phyloP scores from a whole-genome alignment of 371 early-diverging fungal species.

The Mortierella sp. region DNA sequence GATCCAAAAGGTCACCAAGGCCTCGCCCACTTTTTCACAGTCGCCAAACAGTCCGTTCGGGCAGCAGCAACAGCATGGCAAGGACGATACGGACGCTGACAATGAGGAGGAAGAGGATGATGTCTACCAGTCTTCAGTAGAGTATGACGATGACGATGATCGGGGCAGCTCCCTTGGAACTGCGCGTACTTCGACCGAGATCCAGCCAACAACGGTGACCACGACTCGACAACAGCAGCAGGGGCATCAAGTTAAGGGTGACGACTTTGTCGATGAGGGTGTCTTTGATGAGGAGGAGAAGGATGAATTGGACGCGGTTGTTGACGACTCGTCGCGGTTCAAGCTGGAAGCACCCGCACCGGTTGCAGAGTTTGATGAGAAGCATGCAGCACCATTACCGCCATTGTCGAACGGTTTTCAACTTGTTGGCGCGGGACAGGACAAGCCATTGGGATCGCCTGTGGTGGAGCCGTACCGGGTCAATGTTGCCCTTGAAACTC shows the following conservation, averaged over 20 bases:
- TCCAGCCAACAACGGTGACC: not conserved
- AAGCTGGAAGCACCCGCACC: not conserved
- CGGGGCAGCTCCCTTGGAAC: slow-evolving; percentile 2
- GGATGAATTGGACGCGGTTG: slow-evolving; percentile 25
- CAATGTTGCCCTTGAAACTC: slow-evolving; percentile 17
- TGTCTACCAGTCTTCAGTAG: slow-evolving; percentile 52
- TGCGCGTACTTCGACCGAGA: not conserved
- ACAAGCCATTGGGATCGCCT: not conserved
- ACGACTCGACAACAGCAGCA: not conserved
- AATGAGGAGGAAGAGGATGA: slow-evolving; percentile 41
- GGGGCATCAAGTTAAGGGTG: not conserved
- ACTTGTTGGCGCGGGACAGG: not conserved
- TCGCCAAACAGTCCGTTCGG: not conserved
- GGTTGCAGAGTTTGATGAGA: not conserved
- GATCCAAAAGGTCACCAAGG: slow-evolving; percentile 17
- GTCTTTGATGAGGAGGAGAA: slow-evolving; percentile 56
- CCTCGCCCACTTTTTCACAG: not conserved
- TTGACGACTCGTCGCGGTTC: slow-evolving; percentile 9
- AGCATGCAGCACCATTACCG: not conserved
- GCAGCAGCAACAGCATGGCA: not conserved
- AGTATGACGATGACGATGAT: slow-evolving; percentile 37
- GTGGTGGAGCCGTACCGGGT: slow-evolving; percentile 33
- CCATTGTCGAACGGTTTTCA: not conserved
- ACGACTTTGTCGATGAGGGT: slow-evolving; percentile 47
- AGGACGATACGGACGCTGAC: slow-evolving; percentile 5